Evolutionary conservation across 2,329 filamentous ascomycete species (phyloP).

Genomic region (Apiospora pterosperma): DNA sequence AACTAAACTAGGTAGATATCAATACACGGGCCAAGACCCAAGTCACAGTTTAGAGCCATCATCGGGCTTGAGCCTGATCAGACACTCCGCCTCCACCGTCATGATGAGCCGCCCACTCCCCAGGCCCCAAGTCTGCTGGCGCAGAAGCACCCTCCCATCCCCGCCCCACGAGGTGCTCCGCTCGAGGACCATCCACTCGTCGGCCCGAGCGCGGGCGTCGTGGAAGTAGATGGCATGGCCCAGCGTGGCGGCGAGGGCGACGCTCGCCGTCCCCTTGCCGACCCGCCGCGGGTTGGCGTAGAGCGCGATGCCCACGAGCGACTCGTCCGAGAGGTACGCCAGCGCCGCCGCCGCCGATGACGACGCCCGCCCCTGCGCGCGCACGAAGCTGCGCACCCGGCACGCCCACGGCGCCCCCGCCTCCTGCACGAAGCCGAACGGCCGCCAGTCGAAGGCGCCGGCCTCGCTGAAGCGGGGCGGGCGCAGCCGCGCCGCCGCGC

Average conservation of each 20-base stretch:
- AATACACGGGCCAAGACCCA: too few species aligned
- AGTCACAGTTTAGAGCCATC: background rate
- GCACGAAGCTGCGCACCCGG: conserved; percentile 1
- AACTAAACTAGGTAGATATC: too few species aligned
- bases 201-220: conserved; percentile 6
- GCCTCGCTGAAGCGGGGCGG: background rate
- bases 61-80: conserved; percentile 2
- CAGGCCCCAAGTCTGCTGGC: conserved; percentile 10
- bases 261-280: background rate
- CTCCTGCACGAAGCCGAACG: background rate
- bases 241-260: conserved; percentile 6
- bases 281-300: background rate
- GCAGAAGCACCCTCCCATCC: conserved; percentile 13
- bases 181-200: conserved; percentile 14
- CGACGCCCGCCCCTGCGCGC: background rate
- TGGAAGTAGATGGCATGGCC: conserved; percentile 13
- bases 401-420: background rate
- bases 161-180: conserved; percentile 11
- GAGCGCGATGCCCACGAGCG: conserved; percentile 4
- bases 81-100: conserved; percentile 9
- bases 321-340: conserved; percentile 5
- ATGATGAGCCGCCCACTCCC: conserved; percentile 7
- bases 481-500: background rate
- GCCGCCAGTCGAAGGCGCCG: background rate
- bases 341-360: background rate